Evolutionary conservation across 2,329 filamentous ascomycete genomes (phyloP).

Genomic region (Aspergillus hortae): DNA sequence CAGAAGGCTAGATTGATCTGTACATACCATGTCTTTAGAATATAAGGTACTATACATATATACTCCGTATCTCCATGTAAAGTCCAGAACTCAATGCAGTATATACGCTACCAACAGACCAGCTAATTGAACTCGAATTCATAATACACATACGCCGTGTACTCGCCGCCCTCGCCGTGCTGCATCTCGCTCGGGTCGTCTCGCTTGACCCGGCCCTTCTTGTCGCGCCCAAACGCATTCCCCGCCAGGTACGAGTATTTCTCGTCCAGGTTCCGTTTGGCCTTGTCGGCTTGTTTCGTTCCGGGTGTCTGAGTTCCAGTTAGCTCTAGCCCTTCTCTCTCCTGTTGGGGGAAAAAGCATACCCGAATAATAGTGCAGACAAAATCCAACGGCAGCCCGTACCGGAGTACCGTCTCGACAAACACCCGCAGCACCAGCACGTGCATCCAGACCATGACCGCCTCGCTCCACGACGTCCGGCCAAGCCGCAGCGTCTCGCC

Average conservation of each 20-base stretch:
- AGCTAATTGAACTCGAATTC: slow-evolving; percentile 71
- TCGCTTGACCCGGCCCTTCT: slow-evolving; percentile 85
- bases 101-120: slow-evolving; percentile 17
- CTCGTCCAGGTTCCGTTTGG: slow-evolving; percentile 73
- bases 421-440: slow-evolving; percentile 88
- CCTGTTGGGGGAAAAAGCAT: slow-evolving; percentile 29
- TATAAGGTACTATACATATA: not conserved
- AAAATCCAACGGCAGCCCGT: slow-evolving; percentile 87
- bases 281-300: slow-evolving; percentile 75
- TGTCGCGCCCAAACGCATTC: slow-evolving; percentile 90
- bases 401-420: slow-evolving; percentile 95
- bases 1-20: slow-evolving; percentile 4
- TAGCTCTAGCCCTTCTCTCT: not conserved
- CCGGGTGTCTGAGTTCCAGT: slow-evolving; percentile 59
- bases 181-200: slow-evolving; percentile 90
- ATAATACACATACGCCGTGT: slow-evolving; percentile 96
- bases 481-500: slow-evolving; percentile 84
- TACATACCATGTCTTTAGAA: slow-evolving; percentile 1
- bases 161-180: slow-evolving; percentile 70
- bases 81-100: not conserved
- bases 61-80: not conserved
- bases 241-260: slow-evolving; percentile 90
- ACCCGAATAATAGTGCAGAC: slow-evolving; percentile 82
- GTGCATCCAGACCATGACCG: slow-evolving; percentile 94
- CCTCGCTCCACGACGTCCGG: slow-evolving; percentile 91